Evolutionary conservation across 371 early-diverging fungal genomes (phyloP).

Genomic region (Mucor irregularis): DNA sequence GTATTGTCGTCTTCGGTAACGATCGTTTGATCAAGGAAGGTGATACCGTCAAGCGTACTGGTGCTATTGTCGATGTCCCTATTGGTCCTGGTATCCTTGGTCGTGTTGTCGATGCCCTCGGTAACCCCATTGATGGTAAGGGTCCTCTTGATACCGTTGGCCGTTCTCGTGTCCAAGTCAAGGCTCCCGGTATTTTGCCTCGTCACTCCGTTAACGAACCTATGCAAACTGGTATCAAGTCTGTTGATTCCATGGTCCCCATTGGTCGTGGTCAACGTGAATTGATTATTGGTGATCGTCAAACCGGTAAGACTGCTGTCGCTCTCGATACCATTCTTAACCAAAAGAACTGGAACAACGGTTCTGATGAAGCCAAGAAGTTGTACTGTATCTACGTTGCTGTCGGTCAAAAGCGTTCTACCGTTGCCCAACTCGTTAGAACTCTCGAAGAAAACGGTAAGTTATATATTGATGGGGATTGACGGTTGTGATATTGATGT

Average conservation of each 20-base stretch:
- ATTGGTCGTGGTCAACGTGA: constrained; percentile 99
- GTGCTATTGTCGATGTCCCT: constrained; percentile 95
- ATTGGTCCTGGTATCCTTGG: constrained; percentile 91
- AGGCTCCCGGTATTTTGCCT: constrained; percentile 97
- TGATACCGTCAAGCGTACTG: constrained; percentile 96
- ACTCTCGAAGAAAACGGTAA: constrained; percentile 87
- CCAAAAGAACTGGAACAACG: constrained; percentile 94
- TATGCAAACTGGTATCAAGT: constrained; percentile 98
- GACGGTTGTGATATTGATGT: too few relatives aligned
- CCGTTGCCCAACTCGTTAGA: constrained; percentile 96
- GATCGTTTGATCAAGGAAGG: constrained; percentile 91
- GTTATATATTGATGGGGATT: too few relatives aligned
- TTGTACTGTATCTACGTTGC: constrained; percentile 98
- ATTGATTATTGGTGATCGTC: constrained; percentile 98
- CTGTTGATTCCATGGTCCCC: constrained; percentile 97
- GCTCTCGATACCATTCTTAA: constrained; percentile 96
- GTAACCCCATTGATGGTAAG: constrained; percentile 98
- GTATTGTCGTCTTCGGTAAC: constrained; percentile 98
- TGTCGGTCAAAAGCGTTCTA: constrained; percentile 96
- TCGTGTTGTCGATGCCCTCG: constrained; percentile 96
- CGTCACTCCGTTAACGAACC: constrained; percentile 97
- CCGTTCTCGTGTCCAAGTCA: constrained; percentile 92
- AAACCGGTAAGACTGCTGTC: constrained; percentile 97
- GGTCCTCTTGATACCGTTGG: constrained; percentile 83
- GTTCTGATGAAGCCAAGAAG: constrained; percentile 46